Evolutionary conservation across 108 stramenopile genomes (phyloP).

Genomic region (Hondaea fermentalgiana): DNA sequence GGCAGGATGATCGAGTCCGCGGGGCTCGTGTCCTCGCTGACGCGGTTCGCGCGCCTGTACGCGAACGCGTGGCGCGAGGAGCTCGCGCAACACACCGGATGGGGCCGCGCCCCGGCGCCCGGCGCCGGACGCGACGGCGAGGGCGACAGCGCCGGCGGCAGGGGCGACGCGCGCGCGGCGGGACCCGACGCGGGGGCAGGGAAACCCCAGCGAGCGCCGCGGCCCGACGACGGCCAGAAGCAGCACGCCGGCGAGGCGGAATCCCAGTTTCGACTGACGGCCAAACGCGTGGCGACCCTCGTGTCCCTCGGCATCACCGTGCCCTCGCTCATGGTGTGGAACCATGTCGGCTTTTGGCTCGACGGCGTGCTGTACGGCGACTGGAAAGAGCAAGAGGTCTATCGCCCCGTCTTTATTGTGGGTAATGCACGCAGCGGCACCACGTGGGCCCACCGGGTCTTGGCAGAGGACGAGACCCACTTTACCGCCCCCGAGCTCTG

Average conservation of each 20-base stretch:
- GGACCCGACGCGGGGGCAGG: too few relatives aligned
- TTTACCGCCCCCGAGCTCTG: conserved; percentile 21
- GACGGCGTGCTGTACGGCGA: conserved; percentile 18
- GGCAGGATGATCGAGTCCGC: too few relatives aligned
- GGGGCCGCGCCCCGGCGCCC: too few relatives aligned
- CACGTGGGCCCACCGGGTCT: conserved; percentile 22
- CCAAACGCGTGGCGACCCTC: neutral
- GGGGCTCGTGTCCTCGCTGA: too few relatives aligned
- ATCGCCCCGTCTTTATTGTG: conserved; percentile 19
- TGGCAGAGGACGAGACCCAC: neutral
- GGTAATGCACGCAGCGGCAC: conserved; percentile 25
- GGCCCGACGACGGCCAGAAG: too few relatives aligned
- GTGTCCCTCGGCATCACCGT: neutral
- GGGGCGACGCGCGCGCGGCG: too few relatives aligned
- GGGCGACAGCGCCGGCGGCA: too few relatives aligned
- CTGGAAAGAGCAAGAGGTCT: conserved; percentile 7
- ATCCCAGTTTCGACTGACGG: neutral
- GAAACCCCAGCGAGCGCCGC: too few relatives aligned
- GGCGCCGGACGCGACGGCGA: too few relatives aligned
- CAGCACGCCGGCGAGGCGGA: neutral
- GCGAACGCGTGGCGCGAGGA: too few relatives aligned
- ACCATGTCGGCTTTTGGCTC: conserved; percentile 25
- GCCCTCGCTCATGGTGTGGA: conserved; percentile 21
- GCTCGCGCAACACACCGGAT: too few relatives aligned
- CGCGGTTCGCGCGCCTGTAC: too few relatives aligned